phyloP scores from a whole-genome alignment of 306 rosid genomes.

The Boehmeria nivea region DNA sequence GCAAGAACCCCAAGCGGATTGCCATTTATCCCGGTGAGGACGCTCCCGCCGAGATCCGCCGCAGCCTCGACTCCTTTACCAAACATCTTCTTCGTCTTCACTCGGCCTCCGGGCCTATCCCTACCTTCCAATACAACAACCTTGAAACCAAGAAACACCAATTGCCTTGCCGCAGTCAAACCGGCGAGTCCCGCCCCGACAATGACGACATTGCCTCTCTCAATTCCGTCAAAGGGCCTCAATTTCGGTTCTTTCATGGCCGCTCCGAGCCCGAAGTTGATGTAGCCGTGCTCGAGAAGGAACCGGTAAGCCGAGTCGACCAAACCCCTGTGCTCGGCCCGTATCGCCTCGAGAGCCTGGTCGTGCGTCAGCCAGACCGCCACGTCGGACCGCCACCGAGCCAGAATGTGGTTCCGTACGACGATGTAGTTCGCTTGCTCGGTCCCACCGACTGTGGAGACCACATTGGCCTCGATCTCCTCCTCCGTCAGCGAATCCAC shows the following conservation, averaged over 20 bases:
- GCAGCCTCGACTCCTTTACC: constrained; percentile 63
- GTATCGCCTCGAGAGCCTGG: constrained; percentile 55
- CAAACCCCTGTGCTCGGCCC: constrained; percentile 60
- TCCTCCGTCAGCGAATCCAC: constrained; percentile 85
- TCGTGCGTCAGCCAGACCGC: constrained; percentile 65
- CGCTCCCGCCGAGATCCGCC: constrained; percentile 91
- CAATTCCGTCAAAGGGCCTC: constrained; percentile 43
- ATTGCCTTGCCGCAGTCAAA: constrained; percentile 74
- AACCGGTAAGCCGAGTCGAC: constrained; percentile 65
- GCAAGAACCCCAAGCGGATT: constrained; percentile 90
- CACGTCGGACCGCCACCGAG: constrained; percentile 74
- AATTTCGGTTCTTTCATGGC: constrained; percentile 55
- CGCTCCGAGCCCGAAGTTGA: constrained; percentile 70
- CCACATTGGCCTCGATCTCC: constrained; percentile 81
- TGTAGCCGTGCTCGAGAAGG: constrained; percentile 71
- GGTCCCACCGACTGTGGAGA: constrained; percentile 65
- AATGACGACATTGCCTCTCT: constrained; percentile 60
- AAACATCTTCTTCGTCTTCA: constrained; percentile 67
- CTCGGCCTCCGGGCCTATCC: constrained; percentile 78
- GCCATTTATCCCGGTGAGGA: constrained; percentile 83
- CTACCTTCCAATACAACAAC: constrained; percentile 83
- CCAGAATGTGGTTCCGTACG: constrained; percentile 68
- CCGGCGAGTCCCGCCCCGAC: constrained; percentile 91
- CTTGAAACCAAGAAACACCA: constrained; percentile 75
- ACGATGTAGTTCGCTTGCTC: constrained; percentile 75